Conservation (phyloP, 1,284 basidiomycete genomes). For the Ganoderma sinense region DNA sequence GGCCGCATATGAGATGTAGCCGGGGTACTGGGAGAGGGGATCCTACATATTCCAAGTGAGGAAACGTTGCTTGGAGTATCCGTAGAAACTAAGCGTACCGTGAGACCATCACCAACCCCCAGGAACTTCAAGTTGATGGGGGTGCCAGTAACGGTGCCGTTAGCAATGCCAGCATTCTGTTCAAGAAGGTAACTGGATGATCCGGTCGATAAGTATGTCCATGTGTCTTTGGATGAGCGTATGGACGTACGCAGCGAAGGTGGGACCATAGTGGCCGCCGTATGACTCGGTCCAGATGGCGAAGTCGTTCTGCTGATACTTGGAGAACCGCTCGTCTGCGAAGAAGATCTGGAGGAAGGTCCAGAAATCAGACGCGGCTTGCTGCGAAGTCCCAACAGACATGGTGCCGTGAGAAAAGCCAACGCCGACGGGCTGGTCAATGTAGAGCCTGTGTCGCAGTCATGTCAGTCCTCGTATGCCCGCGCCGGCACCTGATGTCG, state of each 20-base stretch:
- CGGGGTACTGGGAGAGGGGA: conserved; percentile 63
- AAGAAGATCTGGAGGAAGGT: conserved; percentile 76
- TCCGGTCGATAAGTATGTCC: background rate
- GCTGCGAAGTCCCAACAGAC: conserved; percentile 56
- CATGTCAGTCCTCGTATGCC: conserved; percentile 4
- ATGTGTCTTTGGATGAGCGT: background rate
- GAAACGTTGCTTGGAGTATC: background rate
- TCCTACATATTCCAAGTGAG: conserved; percentile 44
- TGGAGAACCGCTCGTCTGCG: conserved; percentile 61
- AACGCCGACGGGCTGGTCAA: conserved; percentile 72
- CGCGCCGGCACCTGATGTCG: no score
- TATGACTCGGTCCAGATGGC: conserved; percentile 74
- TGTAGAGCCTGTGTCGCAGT: conserved; percentile 45
- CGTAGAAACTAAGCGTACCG: conserved; percentile 44
- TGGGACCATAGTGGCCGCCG: conserved; percentile 72
- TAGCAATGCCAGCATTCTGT: conserved; percentile 65
- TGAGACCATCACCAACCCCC: conserved; percentile 69
- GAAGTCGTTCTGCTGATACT: conserved; percentile 56
- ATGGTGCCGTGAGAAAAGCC: conserved; percentile 66
- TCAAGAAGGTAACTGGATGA: conserved; percentile 57
- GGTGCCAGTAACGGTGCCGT: conserved; percentile 52
- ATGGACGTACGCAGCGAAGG: conserved; percentile 58
- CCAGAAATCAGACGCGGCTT: conserved; percentile 67
- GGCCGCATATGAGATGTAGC: conserved; percentile 51
- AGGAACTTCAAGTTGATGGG: conserved; percentile 69